These are phyloP conservation scores for Thamnidium elegans DNA, from an alignment of 192 early-diverging fungal species.

Conservation along the genomic window DNA sequence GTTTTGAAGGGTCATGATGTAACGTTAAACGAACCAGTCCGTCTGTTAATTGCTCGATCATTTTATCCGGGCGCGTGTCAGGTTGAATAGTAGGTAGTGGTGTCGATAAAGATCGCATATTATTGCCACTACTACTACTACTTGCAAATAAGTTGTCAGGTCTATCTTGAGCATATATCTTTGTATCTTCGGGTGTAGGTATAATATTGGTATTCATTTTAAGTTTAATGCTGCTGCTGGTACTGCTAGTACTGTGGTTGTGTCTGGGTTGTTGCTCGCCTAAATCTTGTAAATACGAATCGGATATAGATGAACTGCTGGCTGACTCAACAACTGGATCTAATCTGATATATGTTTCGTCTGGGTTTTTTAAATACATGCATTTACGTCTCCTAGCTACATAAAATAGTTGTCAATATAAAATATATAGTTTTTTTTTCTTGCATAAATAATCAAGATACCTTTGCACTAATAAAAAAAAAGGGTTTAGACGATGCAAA, in stretches of 20 bases:
- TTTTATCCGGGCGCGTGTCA: conserved; percentile 19
- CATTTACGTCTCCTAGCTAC: conserved; percentile 39
- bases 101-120: neutral
- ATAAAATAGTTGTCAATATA: neutral
- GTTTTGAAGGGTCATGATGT: conserved; percentile 18
- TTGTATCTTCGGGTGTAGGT: neutral
- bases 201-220: too few species aligned
- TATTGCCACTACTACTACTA: neutral
- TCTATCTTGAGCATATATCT: conserved; percentile 3
- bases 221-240: too few species aligned
- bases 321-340: conserved; percentile 18
- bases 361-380: conserved; percentile 34
- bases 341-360: conserved; percentile 30
- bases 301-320: neutral
- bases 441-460: conserved; percentile 1
- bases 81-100: neutral
- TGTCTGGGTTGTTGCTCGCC: conserved; percentile 1
- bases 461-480: conserved; percentile 22
- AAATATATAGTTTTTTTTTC: neutral
- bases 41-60: conserved; percentile 31
- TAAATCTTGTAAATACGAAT: conserved; percentile 1
- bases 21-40: conserved; percentile 20
- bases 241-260: too few species aligned
- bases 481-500: neutral
- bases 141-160: conserved; percentile 18